A percentile compares a stretch with the other conserved stretches of the same genome.
phyloP scores from a whole-genome alignment of 768 basidiomycete species.

The Podaxis sp. region DNA sequence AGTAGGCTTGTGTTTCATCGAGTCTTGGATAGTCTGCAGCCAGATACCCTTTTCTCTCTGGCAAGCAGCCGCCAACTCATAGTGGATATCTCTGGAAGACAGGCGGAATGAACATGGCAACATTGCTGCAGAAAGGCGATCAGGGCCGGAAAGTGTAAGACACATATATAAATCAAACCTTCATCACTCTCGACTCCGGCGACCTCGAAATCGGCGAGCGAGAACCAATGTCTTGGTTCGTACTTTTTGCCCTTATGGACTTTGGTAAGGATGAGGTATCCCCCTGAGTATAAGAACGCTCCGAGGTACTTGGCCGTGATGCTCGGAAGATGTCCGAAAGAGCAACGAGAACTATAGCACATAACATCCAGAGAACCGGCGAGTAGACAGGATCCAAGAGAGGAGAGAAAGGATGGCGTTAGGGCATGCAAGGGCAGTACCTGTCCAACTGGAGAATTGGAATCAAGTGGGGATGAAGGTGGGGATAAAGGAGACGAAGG shows the following conservation, averaged over 20 bases:
- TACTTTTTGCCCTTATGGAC: slow-evolving; percentile 77
- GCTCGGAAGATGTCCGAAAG: slow-evolving; percentile 26
- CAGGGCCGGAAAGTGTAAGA: background rate
- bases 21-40: slow-evolving; percentile 63
- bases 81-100: slow-evolving; percentile 60
- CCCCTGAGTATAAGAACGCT: slow-evolving; percentile 83
- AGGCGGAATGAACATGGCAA: slow-evolving; percentile 82
- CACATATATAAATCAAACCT: slow-evolving; percentile 46
- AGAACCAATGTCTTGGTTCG: slow-evolving; percentile 88
- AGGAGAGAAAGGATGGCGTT: slow-evolving; percentile 58
- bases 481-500: slow-evolving; percentile 21
- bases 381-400: slow-evolving; percentile 73
- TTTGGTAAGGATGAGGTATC: slow-evolving; percentile 85
- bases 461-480: slow-evolving; percentile 21
- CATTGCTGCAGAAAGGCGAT: slow-evolving; percentile 43
- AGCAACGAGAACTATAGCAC: slow-evolving; percentile 50
- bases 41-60: slow-evolving; percentile 83
- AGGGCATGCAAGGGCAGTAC: slow-evolving; percentile 32
- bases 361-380: slow-evolving; percentile 89
- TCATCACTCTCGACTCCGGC: slow-evolving; percentile 66
- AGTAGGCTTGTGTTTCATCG: slow-evolving; percentile 35
- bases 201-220: slow-evolving; percentile 67
- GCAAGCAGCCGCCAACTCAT: slow-evolving; percentile 87
- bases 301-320: slow-evolving; percentile 78
- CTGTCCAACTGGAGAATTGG: slow-evolving; percentile 12